A percentile compares a stretch with the other conserved stretches of the same genome.
These are phyloP conservation scores for Globisporangium rhizosaccharum DNA, from an alignment of 352 stramenopile species.

Conservation along the genomic window DNA sequence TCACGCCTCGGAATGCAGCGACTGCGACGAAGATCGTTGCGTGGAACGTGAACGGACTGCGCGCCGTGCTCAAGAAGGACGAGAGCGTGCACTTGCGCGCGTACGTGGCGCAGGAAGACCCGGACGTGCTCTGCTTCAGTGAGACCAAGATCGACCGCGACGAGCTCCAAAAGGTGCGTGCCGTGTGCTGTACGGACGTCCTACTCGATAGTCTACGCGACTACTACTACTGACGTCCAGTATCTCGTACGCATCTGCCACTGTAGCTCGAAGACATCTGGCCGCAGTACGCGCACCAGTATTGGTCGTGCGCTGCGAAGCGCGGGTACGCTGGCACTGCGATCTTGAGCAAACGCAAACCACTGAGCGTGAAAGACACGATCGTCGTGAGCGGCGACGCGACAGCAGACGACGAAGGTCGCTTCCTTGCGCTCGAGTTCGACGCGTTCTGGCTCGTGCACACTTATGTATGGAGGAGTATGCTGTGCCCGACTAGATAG, in stretches of 20 bases:
- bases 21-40: constrained; percentile 39
- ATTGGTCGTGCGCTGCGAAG: constrained; percentile 70
- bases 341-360: constrained; percentile 69
- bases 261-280: constrained; percentile 51
- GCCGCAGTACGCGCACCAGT: constrained; percentile 71
- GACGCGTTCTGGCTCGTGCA: constrained; percentile 79
- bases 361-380: constrained; percentile 61
- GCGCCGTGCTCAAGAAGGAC: constrained; percentile 68
- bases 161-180: constrained; percentile 49
- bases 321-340: constrained; percentile 77
- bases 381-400: constrained; percentile 43
- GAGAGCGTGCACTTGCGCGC: constrained; percentile 59
- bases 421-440: constrained; percentile 77
- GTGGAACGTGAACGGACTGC: constrained; percentile 85
- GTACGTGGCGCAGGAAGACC: constrained; percentile 74
- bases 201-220: no score
- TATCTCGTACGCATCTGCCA: not conserved
- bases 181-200: not conserved
- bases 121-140: constrained; percentile 78
- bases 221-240: not conserved
- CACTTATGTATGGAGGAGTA: constrained; percentile 45
- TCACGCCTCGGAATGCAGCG: constrained; percentile 18
- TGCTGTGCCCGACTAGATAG: not conserved
- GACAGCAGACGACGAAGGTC: constrained; percentile 61
- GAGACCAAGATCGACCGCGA: constrained; percentile 80